phyloP scores from a whole-genome alignment of 495 filamentous ascomycete genomes.

The Penicillium steckii region DNA sequence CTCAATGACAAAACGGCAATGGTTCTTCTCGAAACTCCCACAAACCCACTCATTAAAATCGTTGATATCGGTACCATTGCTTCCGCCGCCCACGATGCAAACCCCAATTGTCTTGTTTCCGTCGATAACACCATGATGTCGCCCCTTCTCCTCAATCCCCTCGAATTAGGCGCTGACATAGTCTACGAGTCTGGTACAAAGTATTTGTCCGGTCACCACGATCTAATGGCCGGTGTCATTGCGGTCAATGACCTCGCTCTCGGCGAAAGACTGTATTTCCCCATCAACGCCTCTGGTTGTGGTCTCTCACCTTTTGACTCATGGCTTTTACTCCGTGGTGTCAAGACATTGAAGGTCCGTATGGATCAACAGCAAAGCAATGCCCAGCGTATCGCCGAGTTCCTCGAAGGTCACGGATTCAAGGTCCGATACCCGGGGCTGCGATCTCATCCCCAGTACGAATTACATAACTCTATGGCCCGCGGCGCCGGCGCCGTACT shows the following conservation, averaged over 20 bases:
- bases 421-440: conserved; percentile 92
- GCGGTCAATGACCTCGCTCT: conserved; percentile 78
- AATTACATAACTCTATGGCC: conserved; percentile 91
- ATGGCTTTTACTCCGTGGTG: conserved; percentile 88
- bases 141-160: conserved; percentile 84
- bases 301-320: conserved; percentile 93
- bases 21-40: conserved; percentile 95
- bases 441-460: conserved; percentile 93
- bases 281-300: conserved; percentile 93
- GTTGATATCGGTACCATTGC: conserved; percentile 84
- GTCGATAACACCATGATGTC: conserved; percentile 99
- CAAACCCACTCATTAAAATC: conserved; percentile 97
- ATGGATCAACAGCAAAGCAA: conserved; percentile 98
- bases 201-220: conserved; percentile 96
- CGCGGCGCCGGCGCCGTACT: conserved; percentile 91
- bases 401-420: conserved; percentile 89
- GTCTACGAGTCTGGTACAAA: conserved; percentile 98
- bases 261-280: conserved; percentile 90
- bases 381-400: conserved; percentile 85
- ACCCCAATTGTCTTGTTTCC: conserved; percentile 77
- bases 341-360: conserved; percentile 94
- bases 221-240: conserved; percentile 97
- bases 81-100: conserved; percentile 69
- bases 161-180: conserved; percentile 92
- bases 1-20: conserved; percentile 81